phyloP scores from a whole-genome alignment of 345 rosid species.

The Iberis pinnata region DNA sequence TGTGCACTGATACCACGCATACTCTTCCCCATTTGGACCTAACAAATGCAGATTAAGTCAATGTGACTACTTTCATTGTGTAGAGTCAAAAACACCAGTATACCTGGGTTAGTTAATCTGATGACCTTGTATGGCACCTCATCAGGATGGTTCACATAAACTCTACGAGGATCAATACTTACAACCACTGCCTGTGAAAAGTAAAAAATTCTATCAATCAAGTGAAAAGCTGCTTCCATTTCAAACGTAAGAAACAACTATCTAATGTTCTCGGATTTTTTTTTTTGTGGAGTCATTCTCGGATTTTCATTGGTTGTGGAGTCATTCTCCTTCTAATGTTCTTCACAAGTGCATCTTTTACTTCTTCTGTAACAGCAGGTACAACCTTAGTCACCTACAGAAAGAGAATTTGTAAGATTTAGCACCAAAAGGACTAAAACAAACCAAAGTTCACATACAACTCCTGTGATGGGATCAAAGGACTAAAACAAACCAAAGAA shows the following conservation, averaged over 20 bases:
- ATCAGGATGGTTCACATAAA: slow-evolving; percentile 56
- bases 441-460: slow-evolving; percentile 32
- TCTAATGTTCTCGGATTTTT: no score
- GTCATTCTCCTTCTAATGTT: slow-evolving; percentile 95
- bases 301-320: slow-evolving; percentile 88
- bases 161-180: slow-evolving; percentile 93
- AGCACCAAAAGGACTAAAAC: slow-evolving; percentile 3
- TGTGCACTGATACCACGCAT: slow-evolving; percentile 99
- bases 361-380: slow-evolving; percentile 81
- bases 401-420: slow-evolving; percentile 4
- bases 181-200: slow-evolving; percentile 88
- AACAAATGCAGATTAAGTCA: slow-evolving; percentile 13
- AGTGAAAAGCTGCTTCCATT: not conserved
- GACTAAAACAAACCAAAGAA: not conserved
- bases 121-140: slow-evolving; percentile 69
- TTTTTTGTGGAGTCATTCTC: no score
- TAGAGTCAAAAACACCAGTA: slow-evolving; percentile 13
- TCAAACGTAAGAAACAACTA: slow-evolving; percentile 3
- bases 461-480: slow-evolving; percentile 76
- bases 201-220: slow-evolving; percentile 9
- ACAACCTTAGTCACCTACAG: slow-evolving; percentile 66
- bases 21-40: slow-evolving; percentile 92
- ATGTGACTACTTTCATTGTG: not conserved
- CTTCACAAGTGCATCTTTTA: slow-evolving; percentile 76
- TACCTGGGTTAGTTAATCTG: slow-evolving; percentile 65